Base-by-base conservation (phyloP, 1,139 yeast species). In the Debaryomycetaceae sp. region DNA sequence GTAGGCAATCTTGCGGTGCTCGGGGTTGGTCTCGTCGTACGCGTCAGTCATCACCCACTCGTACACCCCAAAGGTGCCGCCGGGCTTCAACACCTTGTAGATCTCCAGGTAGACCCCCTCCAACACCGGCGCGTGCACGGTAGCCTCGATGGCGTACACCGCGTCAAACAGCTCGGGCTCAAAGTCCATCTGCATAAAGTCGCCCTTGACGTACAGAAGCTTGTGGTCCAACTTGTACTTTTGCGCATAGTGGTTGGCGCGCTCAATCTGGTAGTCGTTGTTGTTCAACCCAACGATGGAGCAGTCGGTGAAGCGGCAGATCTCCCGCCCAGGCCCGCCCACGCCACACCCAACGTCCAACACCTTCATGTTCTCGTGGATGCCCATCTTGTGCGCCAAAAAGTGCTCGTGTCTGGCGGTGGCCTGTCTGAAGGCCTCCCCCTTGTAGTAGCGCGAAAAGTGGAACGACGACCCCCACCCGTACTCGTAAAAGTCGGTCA, bases 401-500 rank as follows among this genome's bases (percentile, higher is more conserved):
- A 75, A 91, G 64, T 91, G 98, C 66, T 91, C 98, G 61, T 91
- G 98, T 68, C 98, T 78, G 30, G 97, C 97, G 46, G 86, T 78
- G 27, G 97, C 95, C 62, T 91, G 97, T 53, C 78, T 69, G 67
- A 91, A 91, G 23, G 94, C 80, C 65, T 91, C 98, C 40, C 96
- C 97, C 53, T 71, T 73, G 71, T 85, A 89, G 68, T 82, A 91
- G 49, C 96, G 78, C 27, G 95, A 85, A 58, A 91, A 91, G 61
- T 91, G 98, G 85, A 91, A 91, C n/a, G 96, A 85, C 16, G 96
- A 75, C 41, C 98, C 98, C 98, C 98, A 91, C 29, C 98, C 98
- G 61, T 91, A 91, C 67, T 91, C 98, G 70, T 91, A 91, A 54
- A 78, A 85, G 61, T 91, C 98, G 23, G 98, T 89, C 34, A 86